Percentiles rank a stretch among this genome's conserved stretches.
Conservation (phyloP, 2,329 filamentous ascomycete species). For the Ophiostoma himal-ulmi region DNA sequence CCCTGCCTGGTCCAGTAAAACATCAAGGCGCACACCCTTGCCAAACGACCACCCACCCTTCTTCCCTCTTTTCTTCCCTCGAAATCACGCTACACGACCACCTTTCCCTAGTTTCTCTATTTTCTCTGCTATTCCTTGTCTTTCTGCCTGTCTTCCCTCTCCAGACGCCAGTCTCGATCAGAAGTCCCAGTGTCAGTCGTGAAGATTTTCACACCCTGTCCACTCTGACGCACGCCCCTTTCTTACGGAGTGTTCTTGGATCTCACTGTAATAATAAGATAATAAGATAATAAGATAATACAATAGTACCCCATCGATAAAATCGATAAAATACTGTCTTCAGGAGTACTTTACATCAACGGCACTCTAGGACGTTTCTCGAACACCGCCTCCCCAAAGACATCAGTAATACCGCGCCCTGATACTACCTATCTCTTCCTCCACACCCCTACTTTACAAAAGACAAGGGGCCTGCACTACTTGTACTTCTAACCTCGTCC, state of each 20-base stretch:
- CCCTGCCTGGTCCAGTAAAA: conserved; percentile 16
- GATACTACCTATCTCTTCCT: conserved; percentile 7
- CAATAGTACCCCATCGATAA: not conserved
- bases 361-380: not conserved
- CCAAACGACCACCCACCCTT: conserved; percentile 11
- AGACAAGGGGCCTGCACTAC: conserved; percentile 10
- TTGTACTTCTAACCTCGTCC: not conserved
- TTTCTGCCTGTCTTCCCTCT: conserved; percentile 5
- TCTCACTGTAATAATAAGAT: conserved; percentile 3
- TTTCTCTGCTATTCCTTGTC: not conserved
- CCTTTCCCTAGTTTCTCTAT: not conserved
- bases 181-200: conserved; percentile 15
- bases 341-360: not conserved
- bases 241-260: conserved; percentile 13
- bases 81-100: conserved; percentile 4
- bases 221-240: conserved; percentile 13
- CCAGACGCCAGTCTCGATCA: conserved; percentile 20
- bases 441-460: conserved; percentile 13
- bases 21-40: conserved; percentile 23
- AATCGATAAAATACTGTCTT: not conserved
- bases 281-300: conserved; percentile 7
- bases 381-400: conserved; percentile 15
- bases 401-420: not conserved
- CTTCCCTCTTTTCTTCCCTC: conserved; percentile 1
- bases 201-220: conserved; percentile 22